A percentile compares a stretch with the other conserved stretches of the same genome.
Conservation (phyloP, 495 filamentous ascomycete genomes). For the Saxophila tyrrhenica region DNA sequence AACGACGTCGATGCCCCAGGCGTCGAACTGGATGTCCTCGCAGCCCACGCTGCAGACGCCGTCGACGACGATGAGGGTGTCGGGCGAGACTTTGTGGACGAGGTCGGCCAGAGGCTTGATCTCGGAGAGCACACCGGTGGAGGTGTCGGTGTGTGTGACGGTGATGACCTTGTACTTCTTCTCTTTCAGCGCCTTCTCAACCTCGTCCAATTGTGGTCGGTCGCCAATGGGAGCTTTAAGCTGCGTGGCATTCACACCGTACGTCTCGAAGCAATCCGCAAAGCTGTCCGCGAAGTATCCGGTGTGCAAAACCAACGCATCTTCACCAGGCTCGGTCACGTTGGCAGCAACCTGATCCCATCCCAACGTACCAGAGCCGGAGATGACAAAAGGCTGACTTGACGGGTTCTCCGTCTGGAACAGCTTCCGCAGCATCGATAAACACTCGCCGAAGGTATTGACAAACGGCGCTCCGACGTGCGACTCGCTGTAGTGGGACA, state of each 20-base stretch:
- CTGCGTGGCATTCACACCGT: conserved; percentile 80
- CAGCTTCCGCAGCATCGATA: conserved; percentile 79
- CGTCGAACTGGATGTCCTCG: conserved; percentile 91
- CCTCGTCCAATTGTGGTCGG: conserved; percentile 72
- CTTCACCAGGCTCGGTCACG: conserved; percentile 73
- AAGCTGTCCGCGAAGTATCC: conserved; percentile 98
- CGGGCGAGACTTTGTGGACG: conserved; percentile 73
- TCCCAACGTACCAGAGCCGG: conserved; percentile 87
- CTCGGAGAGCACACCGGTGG: conserved; percentile 87
- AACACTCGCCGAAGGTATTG: conserved; percentile 76
- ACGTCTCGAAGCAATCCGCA: conserved; percentile 78
- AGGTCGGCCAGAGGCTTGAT: conserved; percentile 71
- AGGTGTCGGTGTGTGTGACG: conserved; percentile 94
- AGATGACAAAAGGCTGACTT: conserved; percentile 84
- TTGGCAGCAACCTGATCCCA: conserved; percentile 95
- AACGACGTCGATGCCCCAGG: conserved; percentile 86
- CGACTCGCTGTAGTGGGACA: conserved; percentile 93
- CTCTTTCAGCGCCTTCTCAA: conserved; percentile 75
- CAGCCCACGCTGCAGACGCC: conserved; percentile 94
- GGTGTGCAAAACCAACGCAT: conserved; percentile 84
- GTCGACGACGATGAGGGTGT: conserved; percentile 84
- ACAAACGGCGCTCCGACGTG: conserved; percentile 86
- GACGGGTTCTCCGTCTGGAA: conserved; percentile 75
- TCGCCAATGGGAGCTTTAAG: conserved; percentile 81
- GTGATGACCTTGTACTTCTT: conserved; percentile 88